phyloP scores from a whole-genome alignment of 331 rosid species.

The Malus hybrid region DNA sequence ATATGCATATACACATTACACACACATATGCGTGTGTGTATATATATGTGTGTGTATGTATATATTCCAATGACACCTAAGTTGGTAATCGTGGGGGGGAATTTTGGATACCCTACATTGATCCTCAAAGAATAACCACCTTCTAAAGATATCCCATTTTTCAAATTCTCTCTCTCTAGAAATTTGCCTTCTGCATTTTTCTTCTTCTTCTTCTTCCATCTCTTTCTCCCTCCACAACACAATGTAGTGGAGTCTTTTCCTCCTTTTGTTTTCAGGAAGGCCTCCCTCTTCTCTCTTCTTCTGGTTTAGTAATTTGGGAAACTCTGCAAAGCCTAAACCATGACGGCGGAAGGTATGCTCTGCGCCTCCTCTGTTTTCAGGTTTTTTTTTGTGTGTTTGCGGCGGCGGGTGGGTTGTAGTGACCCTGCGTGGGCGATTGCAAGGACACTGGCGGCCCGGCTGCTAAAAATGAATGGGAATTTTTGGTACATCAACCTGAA shows the following conservation, averaged over 20 bases:
- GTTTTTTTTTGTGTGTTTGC: too few species aligned
- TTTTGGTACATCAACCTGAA: not conserved
- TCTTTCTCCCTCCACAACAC: slow-evolving; percentile 7
- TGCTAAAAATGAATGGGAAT: not conserved
- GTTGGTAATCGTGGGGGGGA: slow-evolving; percentile 15
- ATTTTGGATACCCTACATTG: slow-evolving; percentile 12
- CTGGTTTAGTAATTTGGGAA: not conserved
- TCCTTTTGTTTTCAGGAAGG: slow-evolving; percentile 5
- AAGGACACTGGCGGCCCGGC: too few species aligned
- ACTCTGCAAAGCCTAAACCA: slow-evolving; percentile 12
- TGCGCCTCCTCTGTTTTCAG: not conserved
- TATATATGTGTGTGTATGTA: not conserved
- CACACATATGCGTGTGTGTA: too few species aligned
- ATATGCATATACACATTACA: too few species aligned
- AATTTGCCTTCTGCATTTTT: not conserved
- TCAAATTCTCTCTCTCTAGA: not conserved
- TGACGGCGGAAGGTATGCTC: slow-evolving; percentile 40
- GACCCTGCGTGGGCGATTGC: too few species aligned
- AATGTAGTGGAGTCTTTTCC: slow-evolving; percentile 13
- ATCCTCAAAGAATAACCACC: slow-evolving; percentile 46
- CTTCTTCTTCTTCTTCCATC: not conserved
- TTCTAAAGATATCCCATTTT: slow-evolving; percentile 35
- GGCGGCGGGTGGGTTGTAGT: too few species aligned
- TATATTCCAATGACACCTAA: slow-evolving; percentile 26
- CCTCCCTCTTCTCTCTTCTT: not conserved